phyloP scores from a whole-genome alignment of 2,329 filamentous ascomycete species.

The Didymella segeticola region DNA sequence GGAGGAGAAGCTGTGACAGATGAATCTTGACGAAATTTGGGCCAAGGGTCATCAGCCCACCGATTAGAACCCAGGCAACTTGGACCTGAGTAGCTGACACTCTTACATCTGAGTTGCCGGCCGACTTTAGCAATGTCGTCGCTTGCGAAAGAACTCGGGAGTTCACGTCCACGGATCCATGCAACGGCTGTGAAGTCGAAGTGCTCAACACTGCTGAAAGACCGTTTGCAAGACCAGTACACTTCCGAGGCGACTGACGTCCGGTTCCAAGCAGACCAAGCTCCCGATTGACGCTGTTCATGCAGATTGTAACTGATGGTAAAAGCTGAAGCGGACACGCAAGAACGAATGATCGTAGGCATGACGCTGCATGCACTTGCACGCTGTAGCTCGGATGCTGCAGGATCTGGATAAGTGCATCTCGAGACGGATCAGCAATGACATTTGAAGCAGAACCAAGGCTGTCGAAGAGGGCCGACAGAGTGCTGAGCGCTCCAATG shows the following conservation, averaged over 20 bases:
- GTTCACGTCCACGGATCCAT: slow-evolving; percentile 95
- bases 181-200: slow-evolving; percentile 84
- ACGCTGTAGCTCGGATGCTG: slow-evolving; percentile 97
- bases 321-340: slow-evolving; percentile 92
- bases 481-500: slow-evolving; percentile 77
- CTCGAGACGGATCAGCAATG: slow-evolving; percentile 83
- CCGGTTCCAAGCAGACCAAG: slow-evolving; percentile 77
- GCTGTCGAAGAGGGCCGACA: slow-evolving; percentile 78
- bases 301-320: slow-evolving; percentile 89
- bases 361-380: slow-evolving; percentile 86
- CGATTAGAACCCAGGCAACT: slow-evolving; percentile 96
- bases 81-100: slow-evolving; percentile 95
- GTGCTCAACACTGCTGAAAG: slow-evolving; percentile 90
- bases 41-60: slow-evolving; percentile 93
- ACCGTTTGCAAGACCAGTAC: slow-evolving; percentile 89
- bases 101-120: slow-evolving; percentile 86
- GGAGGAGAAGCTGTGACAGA: slow-evolving; percentile 85
- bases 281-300: slow-evolving; percentile 92
- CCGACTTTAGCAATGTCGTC: slow-evolving; percentile 89
- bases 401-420: slow-evolving; percentile 86
- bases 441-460: slow-evolving; percentile 82
- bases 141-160: slow-evolving; percentile 90
- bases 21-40: slow-evolving; percentile 99
- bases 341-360: slow-evolving; percentile 84
- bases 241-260: slow-evolving; percentile 80